phyloP scores from a whole-genome alignment of 345 rosid species.

The Toxicodendron radicans region DNA sequence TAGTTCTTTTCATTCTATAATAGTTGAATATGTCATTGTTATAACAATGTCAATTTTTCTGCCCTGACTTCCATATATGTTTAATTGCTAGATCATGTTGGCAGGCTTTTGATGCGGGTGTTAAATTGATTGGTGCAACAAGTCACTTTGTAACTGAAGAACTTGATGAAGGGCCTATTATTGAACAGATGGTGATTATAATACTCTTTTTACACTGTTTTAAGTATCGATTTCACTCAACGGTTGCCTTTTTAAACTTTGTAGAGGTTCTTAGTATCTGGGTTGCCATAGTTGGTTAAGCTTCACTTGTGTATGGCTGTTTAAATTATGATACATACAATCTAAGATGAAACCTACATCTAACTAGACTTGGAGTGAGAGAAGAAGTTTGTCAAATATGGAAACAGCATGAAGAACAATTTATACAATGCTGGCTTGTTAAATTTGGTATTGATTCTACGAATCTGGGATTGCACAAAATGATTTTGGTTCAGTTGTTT shows the following conservation, averaged over 20 bases:
- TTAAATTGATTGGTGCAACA: conserved; percentile 94
- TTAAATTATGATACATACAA: too few relatives aligned
- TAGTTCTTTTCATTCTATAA: conserved; percentile 20
- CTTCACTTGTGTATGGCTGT: conserved; percentile 5
- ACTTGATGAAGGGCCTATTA: conserved; percentile 94
- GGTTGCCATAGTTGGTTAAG: not conserved
- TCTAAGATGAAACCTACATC: not conserved
- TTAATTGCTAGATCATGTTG: conserved; percentile 41
- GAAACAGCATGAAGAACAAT: not conserved
- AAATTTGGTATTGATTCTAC: not conserved
- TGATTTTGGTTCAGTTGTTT: conserved; percentile 1
- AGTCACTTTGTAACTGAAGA: conserved; percentile 93
- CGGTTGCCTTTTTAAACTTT: conserved; percentile 17
- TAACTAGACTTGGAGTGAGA: not conserved
- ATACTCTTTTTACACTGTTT: not conserved
- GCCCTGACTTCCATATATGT: conserved; percentile 17
- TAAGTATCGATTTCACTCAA: conserved; percentile 8
- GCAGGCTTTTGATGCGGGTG: conserved; percentile 98
- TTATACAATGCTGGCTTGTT: conserved; percentile 10
- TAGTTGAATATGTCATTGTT: conserved; percentile 4
- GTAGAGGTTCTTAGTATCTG: not conserved
- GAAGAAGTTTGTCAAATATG: not conserved
- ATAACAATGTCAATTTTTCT: conserved; percentile 3
- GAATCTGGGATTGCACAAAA: not conserved
- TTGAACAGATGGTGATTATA: conserved; percentile 83